phyloP scores from a whole-genome alignment of 192 early-diverging fungal genomes.

The Coemansia javaensis region DNA sequence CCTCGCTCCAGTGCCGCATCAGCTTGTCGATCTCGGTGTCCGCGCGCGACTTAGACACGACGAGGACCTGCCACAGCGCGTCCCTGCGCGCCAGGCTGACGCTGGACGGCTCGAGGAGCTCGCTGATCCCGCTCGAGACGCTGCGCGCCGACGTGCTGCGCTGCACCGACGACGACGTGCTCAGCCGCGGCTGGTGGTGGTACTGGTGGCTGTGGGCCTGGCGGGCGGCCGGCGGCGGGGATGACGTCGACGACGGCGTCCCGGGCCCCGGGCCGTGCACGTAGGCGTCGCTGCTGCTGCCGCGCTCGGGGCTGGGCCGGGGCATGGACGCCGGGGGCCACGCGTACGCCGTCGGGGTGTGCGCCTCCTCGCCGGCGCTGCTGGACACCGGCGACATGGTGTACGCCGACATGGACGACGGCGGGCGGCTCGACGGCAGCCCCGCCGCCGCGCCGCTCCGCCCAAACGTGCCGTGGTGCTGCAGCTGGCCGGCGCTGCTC shows the following conservation, averaged over 20 bases:
- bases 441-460: constrained; percentile 9
- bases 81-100: constrained; percentile 49
- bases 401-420: constrained; percentile 43
- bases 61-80: constrained; percentile 49
- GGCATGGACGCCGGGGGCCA: constrained; percentile 25
- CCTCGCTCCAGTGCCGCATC: constrained; percentile 43
- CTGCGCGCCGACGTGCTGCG: constrained; percentile 46
- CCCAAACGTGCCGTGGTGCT: constrained; percentile 8
- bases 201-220: constrained; percentile 8
- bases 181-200: constrained; percentile 33
- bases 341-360: constrained; percentile 5
- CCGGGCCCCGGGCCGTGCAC: constrained; percentile 6
- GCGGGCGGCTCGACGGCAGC: constrained; percentile 19
- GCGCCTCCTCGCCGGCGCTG: constrained; percentile 30
- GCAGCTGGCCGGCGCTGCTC: constrained; percentile 1
- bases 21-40: constrained; percentile 48
- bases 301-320: constrained; percentile 40
- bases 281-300: constrained; percentile 11
- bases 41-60: constrained; percentile 46
- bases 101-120: constrained; percentile 46
- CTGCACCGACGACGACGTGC: constrained; percentile 37
- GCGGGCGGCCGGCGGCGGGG: constrained; percentile 25
- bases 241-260: constrained; percentile 44
- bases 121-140: constrained; percentile 47
- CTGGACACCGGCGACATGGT: constrained; percentile 48